These are phyloP conservation scores for Sphaerulina vaccinii DNA, from an alignment of 2,329 filamentous ascomycete species.

Conservation along the genomic window DNA sequence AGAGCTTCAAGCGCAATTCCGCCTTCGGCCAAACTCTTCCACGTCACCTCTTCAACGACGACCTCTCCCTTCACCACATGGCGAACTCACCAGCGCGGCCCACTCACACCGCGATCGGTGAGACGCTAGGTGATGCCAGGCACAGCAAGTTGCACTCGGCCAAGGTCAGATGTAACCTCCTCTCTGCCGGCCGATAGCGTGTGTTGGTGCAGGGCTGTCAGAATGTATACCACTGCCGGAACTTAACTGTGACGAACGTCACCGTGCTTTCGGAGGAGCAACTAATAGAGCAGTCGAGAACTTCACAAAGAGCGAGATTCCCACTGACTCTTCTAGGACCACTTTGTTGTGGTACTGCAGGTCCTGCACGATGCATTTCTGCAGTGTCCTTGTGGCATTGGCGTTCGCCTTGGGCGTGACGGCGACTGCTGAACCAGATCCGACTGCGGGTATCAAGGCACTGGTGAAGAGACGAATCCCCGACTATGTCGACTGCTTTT, in stretches of 20 bases:
- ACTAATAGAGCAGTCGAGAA: not conserved
- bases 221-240: not conserved
- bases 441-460: slow-evolving; percentile 5
- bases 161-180: not conserved
- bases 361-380: not conserved
- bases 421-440: not conserved
- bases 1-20: too few relatives aligned
- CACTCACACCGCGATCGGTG: too few relatives aligned
- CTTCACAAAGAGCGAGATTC: not conserved
- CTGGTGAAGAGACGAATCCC: slow-evolving; percentile 13
- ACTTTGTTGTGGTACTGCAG: not conserved
- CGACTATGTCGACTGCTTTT: slow-evolving; percentile 8
- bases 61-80: too few relatives aligned
- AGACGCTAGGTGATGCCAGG: too few relatives aligned
- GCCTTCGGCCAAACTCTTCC: too few relatives aligned
- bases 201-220: not conserved
- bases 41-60: too few relatives aligned
- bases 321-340: not conserved
- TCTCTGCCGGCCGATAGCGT: not conserved
- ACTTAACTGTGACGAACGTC: not conserved
- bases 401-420: not conserved
- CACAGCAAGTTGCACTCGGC: not conserved
- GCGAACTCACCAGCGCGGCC: too few relatives aligned
- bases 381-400: not conserved
- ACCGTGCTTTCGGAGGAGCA: not conserved